Percentiles rank a stretch among this genome's conserved stretches.
Evolutionary conservation across 192 early-diverging fungal species (phyloP).

Genomic region (Umbelopsis sp.): DNA sequence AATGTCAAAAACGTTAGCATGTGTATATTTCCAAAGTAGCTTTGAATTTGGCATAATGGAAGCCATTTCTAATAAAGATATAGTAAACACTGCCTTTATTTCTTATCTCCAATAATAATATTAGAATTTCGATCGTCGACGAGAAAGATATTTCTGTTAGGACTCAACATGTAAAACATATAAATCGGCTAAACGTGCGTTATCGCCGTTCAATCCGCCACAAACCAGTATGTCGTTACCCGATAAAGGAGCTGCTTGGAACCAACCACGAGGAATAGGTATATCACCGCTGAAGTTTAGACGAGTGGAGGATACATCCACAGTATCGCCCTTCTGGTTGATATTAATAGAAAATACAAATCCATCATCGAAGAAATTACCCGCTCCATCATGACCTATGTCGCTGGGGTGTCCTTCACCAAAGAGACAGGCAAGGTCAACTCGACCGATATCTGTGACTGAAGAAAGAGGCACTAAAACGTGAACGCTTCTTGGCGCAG

Average conservation of each 20-base stretch:
- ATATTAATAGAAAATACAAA: background rate
- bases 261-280: conserved; percentile 23
- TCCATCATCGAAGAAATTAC: background rate
- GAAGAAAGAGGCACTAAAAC: conserved; percentile 21
- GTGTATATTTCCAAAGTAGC: too few species aligned
- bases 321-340: background rate
- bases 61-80: too few species aligned
- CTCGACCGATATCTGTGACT: background rate
- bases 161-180: background rate
- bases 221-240: conserved; percentile 18
- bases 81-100: too few species aligned
- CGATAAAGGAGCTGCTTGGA: conserved; percentile 25
- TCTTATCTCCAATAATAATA: too few species aligned
- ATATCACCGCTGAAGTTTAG: background rate
- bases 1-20: too few species aligned
- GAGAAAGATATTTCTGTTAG: background rate
- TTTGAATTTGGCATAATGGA: too few species aligned
- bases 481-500: conserved; percentile 26
- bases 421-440: conserved; percentile 22
- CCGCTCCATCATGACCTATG: conserved; percentile 9
- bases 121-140: background rate
- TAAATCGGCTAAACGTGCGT: conserved; percentile 12
- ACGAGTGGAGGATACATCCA: background rate
- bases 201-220: conserved; percentile 24
- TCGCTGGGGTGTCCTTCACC: conserved; percentile 21